These are phyloP conservation scores for Setaria italica DNA, from an alignment of 202 grass and related monocot species.

Conservation along the genomic window DNA sequence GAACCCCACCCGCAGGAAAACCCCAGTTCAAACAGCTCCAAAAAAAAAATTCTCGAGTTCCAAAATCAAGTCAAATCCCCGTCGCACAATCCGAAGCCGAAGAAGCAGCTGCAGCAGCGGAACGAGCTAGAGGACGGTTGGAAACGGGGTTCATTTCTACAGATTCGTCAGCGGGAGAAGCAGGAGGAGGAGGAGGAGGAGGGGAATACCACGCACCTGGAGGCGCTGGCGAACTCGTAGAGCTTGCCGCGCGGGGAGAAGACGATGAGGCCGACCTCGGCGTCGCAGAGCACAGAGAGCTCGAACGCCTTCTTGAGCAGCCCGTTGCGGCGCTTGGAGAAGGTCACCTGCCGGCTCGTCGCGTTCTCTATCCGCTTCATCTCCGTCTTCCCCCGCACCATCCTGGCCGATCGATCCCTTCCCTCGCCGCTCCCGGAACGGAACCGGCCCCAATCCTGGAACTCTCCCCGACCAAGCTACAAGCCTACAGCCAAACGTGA, in stretches of 20 bases:
- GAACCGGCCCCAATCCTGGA: background rate
- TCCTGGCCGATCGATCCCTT: conserved; percentile 20
- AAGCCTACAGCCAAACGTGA: background rate
- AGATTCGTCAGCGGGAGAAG: background rate
- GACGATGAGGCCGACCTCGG: conserved; percentile 69
- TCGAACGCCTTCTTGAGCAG: conserved; percentile 69
- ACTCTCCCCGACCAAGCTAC: background rate
- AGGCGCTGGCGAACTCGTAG: conserved; percentile 68
- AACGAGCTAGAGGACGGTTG: background rate
- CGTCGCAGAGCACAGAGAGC: conserved; percentile 67
- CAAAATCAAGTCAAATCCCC: background rate
- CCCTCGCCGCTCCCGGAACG: background rate
- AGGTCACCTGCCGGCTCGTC: conserved; percentile 69
- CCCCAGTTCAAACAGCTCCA: background rate
- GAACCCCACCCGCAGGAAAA: background rate
- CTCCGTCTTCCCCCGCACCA: conserved; percentile 65
- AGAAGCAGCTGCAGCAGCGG: background rate
- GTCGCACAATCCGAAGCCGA: background rate
- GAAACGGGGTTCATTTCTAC: background rate
- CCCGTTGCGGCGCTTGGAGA: conserved; percentile 67
- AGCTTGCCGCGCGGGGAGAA: conserved; percentile 66
- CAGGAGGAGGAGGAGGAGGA: background rate
- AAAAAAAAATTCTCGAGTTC: background rate
- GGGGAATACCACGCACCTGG: conserved; percentile 26
- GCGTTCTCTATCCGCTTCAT: conserved; percentile 71